Evolutionary conservation across 495 filamentous ascomycete genomes (phyloP).

Genomic region (Aspergillus haitiensis): DNA sequence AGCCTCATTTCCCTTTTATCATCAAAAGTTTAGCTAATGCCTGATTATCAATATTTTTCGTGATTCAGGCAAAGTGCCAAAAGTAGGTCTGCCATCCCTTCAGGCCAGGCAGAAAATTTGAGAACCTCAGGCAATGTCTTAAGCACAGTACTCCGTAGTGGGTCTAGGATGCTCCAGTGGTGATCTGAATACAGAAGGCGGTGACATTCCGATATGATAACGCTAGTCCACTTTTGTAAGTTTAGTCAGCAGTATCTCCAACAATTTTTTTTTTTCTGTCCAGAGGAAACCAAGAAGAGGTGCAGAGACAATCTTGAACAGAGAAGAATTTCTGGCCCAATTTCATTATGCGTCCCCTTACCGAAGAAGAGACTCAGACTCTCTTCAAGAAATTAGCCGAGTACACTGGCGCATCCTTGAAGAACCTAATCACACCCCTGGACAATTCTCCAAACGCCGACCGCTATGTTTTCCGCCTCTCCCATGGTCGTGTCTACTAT

Average conservation of each 20-base stretch:
- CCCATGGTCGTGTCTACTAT: conserved; percentile 81
- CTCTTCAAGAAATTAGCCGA: conserved; percentile 83
- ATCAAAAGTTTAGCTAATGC: too few relatives aligned
- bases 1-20: too few relatives aligned
- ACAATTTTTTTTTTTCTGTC: background rate
- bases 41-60: too few relatives aligned
- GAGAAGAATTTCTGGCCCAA: background rate
- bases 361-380: conserved; percentile 67
- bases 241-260: background rate
- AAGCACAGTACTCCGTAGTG: too few relatives aligned
- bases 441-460: conserved; percentile 55
- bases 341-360: conserved; percentile 65
- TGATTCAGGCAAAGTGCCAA: too few relatives aligned
- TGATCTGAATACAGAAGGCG: background rate
- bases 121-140: too few relatives aligned
- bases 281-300: background rate
- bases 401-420: conserved; percentile 78
- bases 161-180: too few relatives aligned
- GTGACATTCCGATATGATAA: background rate
- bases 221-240: background rate
- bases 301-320: background rate
- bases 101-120: too few relatives aligned
- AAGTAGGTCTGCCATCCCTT: too few relatives aligned
- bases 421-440: conserved; percentile 72
- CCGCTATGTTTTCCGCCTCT: conserved; percentile 83